phyloP scores from a whole-genome alignment of 176 grass and related monocot genomes.

The Avena atlantica region DNA sequence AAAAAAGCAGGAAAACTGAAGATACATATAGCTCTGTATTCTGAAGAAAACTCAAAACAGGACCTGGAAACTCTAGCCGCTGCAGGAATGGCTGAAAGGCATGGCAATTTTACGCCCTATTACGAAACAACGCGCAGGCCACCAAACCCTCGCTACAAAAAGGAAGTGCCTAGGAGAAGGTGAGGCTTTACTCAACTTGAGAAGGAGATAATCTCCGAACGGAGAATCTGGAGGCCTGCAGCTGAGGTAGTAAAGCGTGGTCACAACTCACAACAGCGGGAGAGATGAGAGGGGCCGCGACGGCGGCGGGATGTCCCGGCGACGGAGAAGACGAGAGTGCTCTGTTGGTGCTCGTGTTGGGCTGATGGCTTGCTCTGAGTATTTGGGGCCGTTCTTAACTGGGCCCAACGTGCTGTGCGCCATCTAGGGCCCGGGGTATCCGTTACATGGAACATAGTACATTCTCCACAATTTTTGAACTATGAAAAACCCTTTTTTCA shows the following conservation, averaged over 20 bases:
- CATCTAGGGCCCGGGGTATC: neutral
- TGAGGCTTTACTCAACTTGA: slow-evolving; percentile 15
- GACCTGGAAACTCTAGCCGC: neutral
- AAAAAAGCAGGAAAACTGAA: neutral
- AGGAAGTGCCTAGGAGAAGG: neutral
- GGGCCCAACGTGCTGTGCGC: neutral
- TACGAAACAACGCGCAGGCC: neutral
- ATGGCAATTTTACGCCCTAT: neutral
- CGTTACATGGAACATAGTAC: neutral
- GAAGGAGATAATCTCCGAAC: neutral
- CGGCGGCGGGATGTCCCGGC: neutral
- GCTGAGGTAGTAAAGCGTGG: neutral
- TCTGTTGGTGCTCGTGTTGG: neutral
- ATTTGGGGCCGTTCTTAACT: neutral
- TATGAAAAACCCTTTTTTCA: too few relatives aligned
- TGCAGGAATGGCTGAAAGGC: neutral
- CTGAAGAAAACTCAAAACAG: neutral
- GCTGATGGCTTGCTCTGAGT: neutral
- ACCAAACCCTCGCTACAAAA: neutral
- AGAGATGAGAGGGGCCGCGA: neutral
- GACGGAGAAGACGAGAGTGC: neutral
- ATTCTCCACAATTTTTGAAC: too few relatives aligned
- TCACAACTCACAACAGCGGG: neutral
- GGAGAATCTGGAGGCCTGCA: neutral
- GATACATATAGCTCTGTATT: neutral